phyloP scores from a whole-genome alignment of 1,284 basidiomycete genomes.

The Neotropicomus parvogracilis region DNA sequence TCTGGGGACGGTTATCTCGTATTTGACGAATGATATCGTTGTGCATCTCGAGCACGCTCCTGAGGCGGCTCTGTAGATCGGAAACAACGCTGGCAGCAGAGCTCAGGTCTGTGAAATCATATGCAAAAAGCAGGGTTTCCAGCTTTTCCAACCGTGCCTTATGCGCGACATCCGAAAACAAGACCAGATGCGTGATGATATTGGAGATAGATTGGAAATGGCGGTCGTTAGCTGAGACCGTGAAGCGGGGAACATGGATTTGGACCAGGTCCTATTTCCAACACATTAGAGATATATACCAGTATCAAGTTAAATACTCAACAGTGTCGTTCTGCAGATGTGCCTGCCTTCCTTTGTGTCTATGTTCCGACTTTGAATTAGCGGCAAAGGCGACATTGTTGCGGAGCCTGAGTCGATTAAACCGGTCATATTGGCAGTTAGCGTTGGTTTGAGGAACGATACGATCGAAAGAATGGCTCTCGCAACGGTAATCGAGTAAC shows the following conservation, averaged over 20 bases:
- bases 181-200: constrained; percentile 82
- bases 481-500: constrained; percentile 78
- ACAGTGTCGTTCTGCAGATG: constrained; percentile 84
- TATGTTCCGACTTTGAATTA: constrained; percentile 34
- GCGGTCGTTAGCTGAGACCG: constrained; percentile 82
- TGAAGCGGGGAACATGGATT: constrained; percentile 81
- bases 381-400: constrained; percentile 60
- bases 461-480: constrained; percentile 81
- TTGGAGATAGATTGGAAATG: constrained; percentile 89
- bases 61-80: constrained; percentile 72
- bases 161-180: constrained; percentile 86
- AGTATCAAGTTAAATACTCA: constrained; percentile 19
- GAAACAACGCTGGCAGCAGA: constrained; percentile 69
- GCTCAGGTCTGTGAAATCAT: constrained; percentile 83
- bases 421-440: constrained; percentile 88
- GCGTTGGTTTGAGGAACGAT: constrained; percentile 89
- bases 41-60: constrained; percentile 64
- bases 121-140: constrained; percentile 84
- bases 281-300: constrained; percentile 14
- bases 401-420: constrained; percentile 85
- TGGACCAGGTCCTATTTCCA: constrained; percentile 69
- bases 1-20: constrained; percentile 42
- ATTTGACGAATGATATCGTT: constrained; percentile 45
- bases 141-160: constrained; percentile 74
- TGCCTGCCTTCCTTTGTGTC: constrained; percentile 43